phyloP scores from a whole-genome alignment of 495 filamentous ascomycete species.

The Talaromyces nanjingensis region DNA sequence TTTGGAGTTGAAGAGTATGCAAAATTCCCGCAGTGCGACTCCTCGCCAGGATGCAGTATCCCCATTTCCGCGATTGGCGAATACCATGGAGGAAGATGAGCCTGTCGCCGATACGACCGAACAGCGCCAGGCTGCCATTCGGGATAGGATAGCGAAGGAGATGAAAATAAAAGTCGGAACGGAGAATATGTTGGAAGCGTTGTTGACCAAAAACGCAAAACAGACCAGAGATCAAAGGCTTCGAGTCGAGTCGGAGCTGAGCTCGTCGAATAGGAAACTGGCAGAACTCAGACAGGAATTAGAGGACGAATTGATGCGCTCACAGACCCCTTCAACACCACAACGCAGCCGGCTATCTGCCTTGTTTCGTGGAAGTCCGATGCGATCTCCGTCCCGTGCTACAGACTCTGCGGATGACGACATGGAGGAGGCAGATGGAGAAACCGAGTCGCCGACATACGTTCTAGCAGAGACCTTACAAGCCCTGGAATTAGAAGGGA shows the following conservation, averaged over 20 bases:
- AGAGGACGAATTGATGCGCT: conserved; percentile 59
- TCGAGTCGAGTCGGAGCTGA: conserved; percentile 84
- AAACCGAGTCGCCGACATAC: conserved; percentile 83
- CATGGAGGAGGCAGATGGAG: conserved; percentile 45
- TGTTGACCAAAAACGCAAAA: conserved; percentile 92
- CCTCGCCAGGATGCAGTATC: conserved; percentile 58
- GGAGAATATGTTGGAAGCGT: conserved; percentile 91
- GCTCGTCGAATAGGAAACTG: conserved; percentile 83
- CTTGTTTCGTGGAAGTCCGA: conserved; percentile 56
- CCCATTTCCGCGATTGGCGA: conserved; percentile 40
- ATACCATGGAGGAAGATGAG: conserved; percentile 57
- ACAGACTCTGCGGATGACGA: conserved; percentile 27
- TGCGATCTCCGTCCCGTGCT: conserved; percentile 60
- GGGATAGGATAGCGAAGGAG: conserved; percentile 83
- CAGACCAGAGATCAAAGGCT: conserved; percentile 87
- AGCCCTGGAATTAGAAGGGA: conserved; percentile 75
- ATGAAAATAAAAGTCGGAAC: conserved; percentile 96
- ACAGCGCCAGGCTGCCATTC: conserved; percentile 63
- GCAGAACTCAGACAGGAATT: conserved; percentile 74
- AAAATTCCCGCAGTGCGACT: conserved; percentile 56
- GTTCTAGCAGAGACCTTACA: conserved; percentile 83
- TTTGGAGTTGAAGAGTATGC: conserved; percentile 75
- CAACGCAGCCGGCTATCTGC: conserved; percentile 59
- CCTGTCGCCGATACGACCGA: conserved; percentile 48
- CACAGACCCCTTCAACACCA: conserved; percentile 63